Evolutionary conservation across 768 basidiomycete genomes (phyloP).

Genomic region (Phanerochaete carnosa): DNA sequence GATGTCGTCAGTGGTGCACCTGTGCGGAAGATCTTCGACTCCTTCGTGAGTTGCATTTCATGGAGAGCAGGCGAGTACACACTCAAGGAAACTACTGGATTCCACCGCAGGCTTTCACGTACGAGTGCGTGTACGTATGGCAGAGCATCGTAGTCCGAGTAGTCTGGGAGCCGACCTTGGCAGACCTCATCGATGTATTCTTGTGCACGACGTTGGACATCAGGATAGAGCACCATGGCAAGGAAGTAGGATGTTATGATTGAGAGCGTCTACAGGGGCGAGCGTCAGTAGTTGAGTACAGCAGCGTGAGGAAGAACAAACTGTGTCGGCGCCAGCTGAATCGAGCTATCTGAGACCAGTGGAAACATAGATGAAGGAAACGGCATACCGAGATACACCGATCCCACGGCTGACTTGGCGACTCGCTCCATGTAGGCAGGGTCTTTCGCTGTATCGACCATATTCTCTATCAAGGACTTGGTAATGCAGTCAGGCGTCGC

Average conservation of each 20-base stretch:
- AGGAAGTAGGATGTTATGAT: slow-evolving; percentile 26
- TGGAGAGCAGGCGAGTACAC: not conserved
- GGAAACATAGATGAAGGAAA: not conserved
- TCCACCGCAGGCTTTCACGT: slow-evolving; percentile 14
- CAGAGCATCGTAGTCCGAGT: slow-evolving; percentile 4
- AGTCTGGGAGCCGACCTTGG: slow-evolving; percentile 11
- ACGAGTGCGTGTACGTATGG: slow-evolving; percentile 13
- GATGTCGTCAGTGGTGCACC: slow-evolving; percentile 24
- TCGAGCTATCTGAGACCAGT: not conserved
- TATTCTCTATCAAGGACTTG: not conserved
- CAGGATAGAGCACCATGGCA: slow-evolving; percentile 10
- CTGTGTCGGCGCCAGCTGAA: slow-evolving; percentile 1
- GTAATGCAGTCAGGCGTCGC: slow-evolving; percentile 1
- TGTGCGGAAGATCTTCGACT: slow-evolving; percentile 22
- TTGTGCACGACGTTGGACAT: slow-evolving; percentile 7
- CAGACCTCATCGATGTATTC: slow-evolving; percentile 5
- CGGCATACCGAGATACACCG: slow-evolving; percentile 12
- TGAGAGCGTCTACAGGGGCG: slow-evolving; percentile 6
- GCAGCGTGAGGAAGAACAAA: not conserved
- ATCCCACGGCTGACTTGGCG: slow-evolving; percentile 2
- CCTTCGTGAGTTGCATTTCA: not conserved
- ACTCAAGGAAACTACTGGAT: slow-evolving; percentile 13
- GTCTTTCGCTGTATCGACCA: slow-evolving; percentile 7
- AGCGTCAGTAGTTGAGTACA: not conserved
- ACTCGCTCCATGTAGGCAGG: slow-evolving; percentile 9